phyloP scores from a whole-genome alignment of 495 filamentous ascomycete genomes.

The Aspergillus biplanus region DNA sequence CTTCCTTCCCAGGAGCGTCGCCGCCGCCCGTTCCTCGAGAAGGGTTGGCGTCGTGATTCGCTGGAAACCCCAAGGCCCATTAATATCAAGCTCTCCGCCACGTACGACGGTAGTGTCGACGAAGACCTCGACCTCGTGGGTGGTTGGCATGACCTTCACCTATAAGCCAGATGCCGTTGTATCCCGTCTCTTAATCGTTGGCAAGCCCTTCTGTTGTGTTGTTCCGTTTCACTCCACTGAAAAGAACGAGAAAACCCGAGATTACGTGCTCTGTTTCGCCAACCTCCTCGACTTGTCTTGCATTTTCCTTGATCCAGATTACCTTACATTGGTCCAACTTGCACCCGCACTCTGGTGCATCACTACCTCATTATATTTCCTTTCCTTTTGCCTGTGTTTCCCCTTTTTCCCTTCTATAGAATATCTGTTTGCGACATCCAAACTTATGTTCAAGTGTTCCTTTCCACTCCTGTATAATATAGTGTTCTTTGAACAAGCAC shows the following conservation, averaged over 20 bases:
- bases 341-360: conserved; percentile 10
- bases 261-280: no score
- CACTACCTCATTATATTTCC: conserved; percentile 10
- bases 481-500: conserved; percentile 19
- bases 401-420: conserved; percentile 19
- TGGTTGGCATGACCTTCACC: conserved; percentile 72
- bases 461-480: conserved; percentile 34
- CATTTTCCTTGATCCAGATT: conserved; percentile 18
- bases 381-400: conserved; percentile 3
- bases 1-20: conserved; percentile 38
- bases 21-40: conserved; percentile 47
- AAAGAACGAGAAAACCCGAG: conserved; percentile 7
- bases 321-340: conserved; percentile 2
- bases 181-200: conserved; percentile 5
- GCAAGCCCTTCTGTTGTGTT: conserved; percentile 15
- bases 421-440: conserved; percentile 18
- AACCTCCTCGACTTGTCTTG: conserved; percentile 25
- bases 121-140: conserved; percentile 89
- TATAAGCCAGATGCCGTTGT: conserved; percentile 34
- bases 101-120: conserved; percentile 61
- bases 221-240: conserved; percentile 14
- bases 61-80: conserved; percentile 36
- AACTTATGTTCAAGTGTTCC: conserved; percentile 18
- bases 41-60: conserved; percentile 69
- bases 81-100: conserved; percentile 27